phyloP scores from a whole-genome alignment of 202 grass and related monocot genomes.

The Carex arenaria region DNA sequence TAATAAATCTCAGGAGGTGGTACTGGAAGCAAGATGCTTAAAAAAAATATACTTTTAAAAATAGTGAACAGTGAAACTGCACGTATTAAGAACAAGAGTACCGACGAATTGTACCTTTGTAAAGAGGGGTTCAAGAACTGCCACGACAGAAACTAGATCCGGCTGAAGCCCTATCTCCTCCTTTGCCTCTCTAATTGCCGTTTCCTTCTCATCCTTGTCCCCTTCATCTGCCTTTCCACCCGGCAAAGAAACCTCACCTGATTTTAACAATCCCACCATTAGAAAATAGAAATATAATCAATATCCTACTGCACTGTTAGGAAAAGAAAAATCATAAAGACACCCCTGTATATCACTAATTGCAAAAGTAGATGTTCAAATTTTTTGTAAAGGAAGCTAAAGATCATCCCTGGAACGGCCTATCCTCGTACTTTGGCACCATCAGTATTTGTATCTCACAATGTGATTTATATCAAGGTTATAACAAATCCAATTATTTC shows the following conservation, averaged over 20 bases:
- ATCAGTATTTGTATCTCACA: not conserved
- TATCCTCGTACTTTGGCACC: not conserved
- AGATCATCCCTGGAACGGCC: not conserved
- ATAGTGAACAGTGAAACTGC: not conserved
- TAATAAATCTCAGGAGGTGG: not conserved
- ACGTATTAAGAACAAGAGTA: not conserved
- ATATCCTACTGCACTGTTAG: not conserved
- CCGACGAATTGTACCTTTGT: conserved; percentile 44
- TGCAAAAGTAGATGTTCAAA: no score
- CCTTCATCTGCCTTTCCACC: conserved; percentile 72
- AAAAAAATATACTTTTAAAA: not conserved
- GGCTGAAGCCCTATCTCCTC: conserved; percentile 83
- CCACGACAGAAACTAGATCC: conserved; percentile 48
- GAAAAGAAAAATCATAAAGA: no score
- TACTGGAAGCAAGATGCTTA: not conserved
- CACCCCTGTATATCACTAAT: not conserved
- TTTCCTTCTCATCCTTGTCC: conserved; percentile 58
- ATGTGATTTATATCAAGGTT: not conserved
- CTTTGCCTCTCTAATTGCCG: conserved; percentile 64
- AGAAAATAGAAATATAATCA: not conserved
- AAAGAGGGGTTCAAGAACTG: conserved; percentile 70
- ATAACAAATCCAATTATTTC: not conserved
- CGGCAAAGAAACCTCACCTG: conserved; percentile 83
- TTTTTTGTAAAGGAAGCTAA: not conserved
- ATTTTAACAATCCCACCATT: not conserved